Percentiles rank a stretch among this genome's conserved stretches.
These are phyloP conservation scores for Monascus purpureus DNA, from an alignment of 495 filamentous ascomycete species.

Conservation along the genomic window DNA sequence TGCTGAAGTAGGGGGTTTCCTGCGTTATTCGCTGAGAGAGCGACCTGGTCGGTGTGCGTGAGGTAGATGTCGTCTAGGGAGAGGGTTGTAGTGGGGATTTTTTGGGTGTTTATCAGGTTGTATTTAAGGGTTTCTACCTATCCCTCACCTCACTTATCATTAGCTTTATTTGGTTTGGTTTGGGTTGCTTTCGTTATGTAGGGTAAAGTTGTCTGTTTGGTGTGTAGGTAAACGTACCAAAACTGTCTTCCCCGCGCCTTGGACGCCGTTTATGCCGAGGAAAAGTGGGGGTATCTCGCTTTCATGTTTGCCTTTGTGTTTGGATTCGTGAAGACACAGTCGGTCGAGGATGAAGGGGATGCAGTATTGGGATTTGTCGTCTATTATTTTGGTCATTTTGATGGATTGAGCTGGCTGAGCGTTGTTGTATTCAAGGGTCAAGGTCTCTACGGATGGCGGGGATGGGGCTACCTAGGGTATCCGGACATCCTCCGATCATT, in stretches of 20 bases:
- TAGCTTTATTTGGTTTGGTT: no score
- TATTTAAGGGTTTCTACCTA: slow-evolving; percentile 51
- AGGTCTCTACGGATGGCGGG: no score
- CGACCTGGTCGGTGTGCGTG: slow-evolving; percentile 53
- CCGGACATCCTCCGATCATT: no score
- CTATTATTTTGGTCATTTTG: slow-evolving; percentile 44
- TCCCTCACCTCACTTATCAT: not conserved
- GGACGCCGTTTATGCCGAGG: slow-evolving; percentile 51
- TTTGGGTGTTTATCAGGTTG: slow-evolving; percentile 45
- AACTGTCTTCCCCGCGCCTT: slow-evolving; percentile 86
- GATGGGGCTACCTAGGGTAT: no score
- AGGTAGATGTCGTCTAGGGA: slow-evolving; percentile 92
- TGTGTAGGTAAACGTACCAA: slow-evolving; percentile 35
- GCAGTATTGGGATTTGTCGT: slow-evolving; percentile 81
- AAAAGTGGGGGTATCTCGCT: slow-evolving; percentile 40
- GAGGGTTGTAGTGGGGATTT: slow-evolving; percentile 57
- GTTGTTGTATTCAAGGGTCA: no score
- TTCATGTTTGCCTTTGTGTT: slow-evolving; percentile 10
- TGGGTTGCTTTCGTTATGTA: no score
- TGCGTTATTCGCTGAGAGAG: slow-evolving; percentile 47
- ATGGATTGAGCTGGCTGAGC: no score
- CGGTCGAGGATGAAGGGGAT: slow-evolving; percentile 69
- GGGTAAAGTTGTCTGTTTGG: no score
- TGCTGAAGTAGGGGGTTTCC: slow-evolving; percentile 66
- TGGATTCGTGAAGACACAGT: slow-evolving; percentile 36